These are phyloP conservation scores for Alloteropsis angusta DNA, from an alignment of 202 grass and related monocot species.

Conservation along the genomic window DNA sequence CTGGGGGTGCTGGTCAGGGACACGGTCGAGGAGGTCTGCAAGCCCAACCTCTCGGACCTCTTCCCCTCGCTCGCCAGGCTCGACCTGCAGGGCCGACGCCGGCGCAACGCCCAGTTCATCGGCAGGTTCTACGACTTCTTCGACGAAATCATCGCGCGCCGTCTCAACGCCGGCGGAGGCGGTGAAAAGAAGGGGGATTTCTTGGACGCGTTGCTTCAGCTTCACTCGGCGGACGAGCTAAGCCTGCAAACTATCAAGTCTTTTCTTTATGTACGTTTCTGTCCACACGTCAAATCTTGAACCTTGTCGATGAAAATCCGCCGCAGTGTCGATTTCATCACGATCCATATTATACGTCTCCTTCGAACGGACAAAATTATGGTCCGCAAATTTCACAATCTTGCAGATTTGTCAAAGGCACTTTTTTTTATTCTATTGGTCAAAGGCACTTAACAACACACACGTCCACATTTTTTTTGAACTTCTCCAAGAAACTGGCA, in stretches of 20 bases:
- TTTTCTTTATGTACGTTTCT: constrained; percentile 37
- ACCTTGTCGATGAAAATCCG: neutral
- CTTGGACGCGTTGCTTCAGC: constrained; percentile 50
- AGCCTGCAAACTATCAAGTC: constrained; percentile 35
- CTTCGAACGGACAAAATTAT: neutral
- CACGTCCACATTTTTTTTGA: neutral
- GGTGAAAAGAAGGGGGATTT: constrained; percentile 30
- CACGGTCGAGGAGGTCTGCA: constrained; percentile 31
- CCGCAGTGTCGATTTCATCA: neutral
- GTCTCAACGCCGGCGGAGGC: neutral
- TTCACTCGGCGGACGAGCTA: constrained; percentile 36
- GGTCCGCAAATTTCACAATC: neutral
- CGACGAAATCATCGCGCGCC: constrained; percentile 35
- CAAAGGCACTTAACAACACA: neutral
- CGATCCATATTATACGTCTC: neutral
- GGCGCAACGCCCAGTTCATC: neutral
- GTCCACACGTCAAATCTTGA: neutral
- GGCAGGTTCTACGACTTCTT: constrained; percentile 38
- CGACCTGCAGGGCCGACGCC: constrained; percentile 51
- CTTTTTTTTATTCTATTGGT: too few relatives aligned
- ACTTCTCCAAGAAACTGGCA: neutral
- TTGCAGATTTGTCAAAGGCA: neutral
- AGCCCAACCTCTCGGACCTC: constrained; percentile 58
- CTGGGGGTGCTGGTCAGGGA: constrained; percentile 41
- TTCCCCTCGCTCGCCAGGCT: constrained; percentile 54